Evolutionary conservation across 805 yeast species (phyloP).

Genomic region (Yamadazyma endophytica): DNA sequence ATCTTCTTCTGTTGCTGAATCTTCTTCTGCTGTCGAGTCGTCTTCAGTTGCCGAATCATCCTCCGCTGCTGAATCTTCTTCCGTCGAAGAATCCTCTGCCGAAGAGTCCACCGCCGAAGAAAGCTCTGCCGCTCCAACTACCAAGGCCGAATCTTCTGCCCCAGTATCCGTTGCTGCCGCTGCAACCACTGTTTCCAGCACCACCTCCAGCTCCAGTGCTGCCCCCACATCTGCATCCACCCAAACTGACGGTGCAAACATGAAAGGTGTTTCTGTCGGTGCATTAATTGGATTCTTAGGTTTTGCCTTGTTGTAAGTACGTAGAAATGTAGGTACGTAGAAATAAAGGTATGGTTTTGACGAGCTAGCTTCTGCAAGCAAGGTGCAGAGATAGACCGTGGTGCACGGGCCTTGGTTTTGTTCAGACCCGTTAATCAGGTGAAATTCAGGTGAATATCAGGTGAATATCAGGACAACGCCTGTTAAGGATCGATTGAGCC

Average conservation of each 20-base stretch:
- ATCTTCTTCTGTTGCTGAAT: conserved; percentile 12
- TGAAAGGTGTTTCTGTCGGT: conserved; percentile 26
- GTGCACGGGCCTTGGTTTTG: too few relatives aligned
- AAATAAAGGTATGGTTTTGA: neutral
- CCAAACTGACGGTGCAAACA: conserved; percentile 23
- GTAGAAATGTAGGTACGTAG: neutral
- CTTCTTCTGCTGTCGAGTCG: conserved; percentile 4
- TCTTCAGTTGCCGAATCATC: conserved; percentile 7
- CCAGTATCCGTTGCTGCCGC: conserved; percentile 13
- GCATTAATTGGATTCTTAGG: conserved; percentile 37
- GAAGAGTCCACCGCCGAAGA: conserved; percentile 3
- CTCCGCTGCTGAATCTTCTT: conserved; percentile 9
- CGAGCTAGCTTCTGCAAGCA: too few relatives aligned
- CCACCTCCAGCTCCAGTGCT: conserved; percentile 11
- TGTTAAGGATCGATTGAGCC: too few relatives aligned
- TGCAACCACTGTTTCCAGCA: conserved; percentile 11
- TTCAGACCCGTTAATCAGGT: too few relatives aligned
- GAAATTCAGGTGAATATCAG: too few relatives aligned
- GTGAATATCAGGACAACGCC: too few relatives aligned
- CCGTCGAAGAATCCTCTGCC: conserved; percentile 3
- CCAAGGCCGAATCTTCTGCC: conserved; percentile 8
- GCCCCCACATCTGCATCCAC: conserved; percentile 6
- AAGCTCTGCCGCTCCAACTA: conserved; percentile 4
- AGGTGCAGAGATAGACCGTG: too few relatives aligned
- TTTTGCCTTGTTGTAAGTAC: conserved; percentile 29